Percentiles rank a stretch among this genome's conserved stretches.
These are phyloP conservation scores for Populus euphratica DNA, from an alignment of 345 rosid genomes.

Conservation along the genomic window DNA sequence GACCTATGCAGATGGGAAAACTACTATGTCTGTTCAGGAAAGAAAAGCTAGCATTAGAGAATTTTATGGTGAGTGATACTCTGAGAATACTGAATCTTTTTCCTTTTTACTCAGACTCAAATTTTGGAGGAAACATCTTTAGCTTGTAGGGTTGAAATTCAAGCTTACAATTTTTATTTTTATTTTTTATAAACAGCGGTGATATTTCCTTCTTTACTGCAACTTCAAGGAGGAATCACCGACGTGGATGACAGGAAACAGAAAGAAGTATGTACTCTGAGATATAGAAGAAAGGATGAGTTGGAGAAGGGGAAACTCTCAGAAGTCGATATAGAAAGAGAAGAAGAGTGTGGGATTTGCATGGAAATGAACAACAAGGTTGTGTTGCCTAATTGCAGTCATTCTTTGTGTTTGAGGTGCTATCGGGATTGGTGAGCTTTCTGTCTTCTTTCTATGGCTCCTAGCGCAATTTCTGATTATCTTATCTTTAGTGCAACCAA, in stretches of 20 bases:
- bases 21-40: conserved; percentile 77
- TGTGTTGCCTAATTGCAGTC: conserved; percentile 28
- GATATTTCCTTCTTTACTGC: conserved; percentile 23
- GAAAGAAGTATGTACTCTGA: conserved; percentile 9
- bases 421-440: conserved; percentile 21
- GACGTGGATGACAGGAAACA: conserved; percentile 24
- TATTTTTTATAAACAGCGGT: conserved; percentile 12
- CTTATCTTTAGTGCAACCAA: neutral
- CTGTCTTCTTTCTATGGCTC: neutral
- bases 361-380: conserved; percentile 22
- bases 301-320: conserved; percentile 16
- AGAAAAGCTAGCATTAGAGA: conserved; percentile 82
- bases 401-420: conserved; percentile 26
- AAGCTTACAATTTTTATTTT: neutral
- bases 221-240: conserved; percentile 24
- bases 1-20: conserved; percentile 89
- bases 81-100: neutral
- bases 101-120: too few relatives aligned
- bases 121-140: neutral
- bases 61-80: conserved; percentile 64
- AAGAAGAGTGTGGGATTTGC: conserved; percentile 31
- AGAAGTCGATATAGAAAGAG: conserved; percentile 21
- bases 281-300: conserved; percentile 12
- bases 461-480: neutral
- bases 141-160: neutral